Base-by-base conservation (phyloP, 2,329 filamentous ascomycete species). In the Paecilomyces variotii region DNA sequence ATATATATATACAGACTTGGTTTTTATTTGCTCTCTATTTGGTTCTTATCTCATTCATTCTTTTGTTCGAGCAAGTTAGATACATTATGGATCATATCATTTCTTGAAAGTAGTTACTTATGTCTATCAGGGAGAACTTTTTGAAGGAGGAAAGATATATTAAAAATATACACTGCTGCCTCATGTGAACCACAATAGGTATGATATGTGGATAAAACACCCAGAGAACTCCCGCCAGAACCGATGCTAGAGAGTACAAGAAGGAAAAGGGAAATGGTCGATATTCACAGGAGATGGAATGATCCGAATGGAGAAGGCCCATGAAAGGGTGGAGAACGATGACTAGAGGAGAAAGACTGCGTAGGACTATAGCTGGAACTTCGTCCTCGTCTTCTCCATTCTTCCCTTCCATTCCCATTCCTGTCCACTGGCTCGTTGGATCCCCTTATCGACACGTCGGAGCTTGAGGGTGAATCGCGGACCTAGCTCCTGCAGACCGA, bases 321-420 rank as follows among this genome's bases (percentile, higher is more conserved):
- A 14, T 45, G 35, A 19, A 19, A 14, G 14, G 14, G 14, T 6
- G 4, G 7, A n/a, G 7, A 45, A 45, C 6, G 14, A 45, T 34
- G 32, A 10, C 32, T 55, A 14, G 7, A 55, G 7, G 54, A 55
- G 30, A 19, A n/a, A 30, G 11, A 32, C n/a, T 28, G 25, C 19
- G 1, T n/a, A 27, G 34, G 53, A 61, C 65, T 66, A 97, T 71
- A 99, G 80, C 76, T 95, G 94, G 79, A 97, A 99, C 72, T 90
- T 87, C 65, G 93, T 97, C 68, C 94, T 83, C 70, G 89, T 82
- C 80, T 97, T 97, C 79, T 99, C 94, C 87, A 94, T 95, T 71
- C 87, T 86, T 10, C 89, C 88, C 78, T 96, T 95, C 94, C 94
- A 99, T 72, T 97, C 85, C 93, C 94, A 97, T 70, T 96, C 90